These are phyloP conservation scores for Leishmania gerbilli DNA, from an alignment of 208 protist species.

Conservation along the genomic window DNA sequence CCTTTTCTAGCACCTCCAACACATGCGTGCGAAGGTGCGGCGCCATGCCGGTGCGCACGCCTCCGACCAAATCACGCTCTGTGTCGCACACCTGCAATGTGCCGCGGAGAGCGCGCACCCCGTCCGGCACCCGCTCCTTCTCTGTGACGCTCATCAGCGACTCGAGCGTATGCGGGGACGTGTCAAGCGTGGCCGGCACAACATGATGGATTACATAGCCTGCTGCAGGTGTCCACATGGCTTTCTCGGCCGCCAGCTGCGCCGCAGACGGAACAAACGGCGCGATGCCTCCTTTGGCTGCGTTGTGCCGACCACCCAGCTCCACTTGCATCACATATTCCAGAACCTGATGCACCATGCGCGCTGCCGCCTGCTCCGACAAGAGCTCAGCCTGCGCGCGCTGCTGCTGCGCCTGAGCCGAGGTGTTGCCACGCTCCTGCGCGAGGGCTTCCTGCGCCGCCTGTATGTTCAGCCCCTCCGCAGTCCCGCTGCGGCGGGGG, in stretches of 20 bases:
- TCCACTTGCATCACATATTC: constrained; percentile 63
- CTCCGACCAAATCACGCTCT: constrained; percentile 57
- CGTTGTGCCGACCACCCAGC: constrained; percentile 68
- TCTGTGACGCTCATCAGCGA: constrained; percentile 28
- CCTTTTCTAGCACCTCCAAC: constrained; percentile 42
- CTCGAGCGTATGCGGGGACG: constrained; percentile 9
- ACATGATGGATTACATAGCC: constrained; percentile 43
- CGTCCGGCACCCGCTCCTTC: constrained; percentile 37
- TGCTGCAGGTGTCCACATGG: constrained; percentile 33
- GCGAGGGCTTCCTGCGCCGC: constrained; percentile 30
- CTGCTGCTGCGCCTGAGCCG: constrained; percentile 24
- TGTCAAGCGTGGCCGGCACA: constrained; percentile 23
- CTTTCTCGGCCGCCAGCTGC: constrained; percentile 43
- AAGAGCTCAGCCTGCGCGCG: constrained; percentile 25
- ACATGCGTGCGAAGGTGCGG: constrained; percentile 53
- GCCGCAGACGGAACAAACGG: constrained; percentile 25
- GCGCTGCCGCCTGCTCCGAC: constrained; percentile 32
- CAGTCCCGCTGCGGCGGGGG: constrained; percentile 18
- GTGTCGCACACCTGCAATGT: constrained; percentile 49
- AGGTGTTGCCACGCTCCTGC: constrained; percentile 26
- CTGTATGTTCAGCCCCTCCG: constrained; percentile 32
- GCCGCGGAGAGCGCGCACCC: constrained; percentile 44
- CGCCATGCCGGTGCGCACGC: constrained; percentile 41
- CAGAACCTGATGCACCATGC: constrained; percentile 53
- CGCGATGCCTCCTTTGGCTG: constrained; percentile 28